These are phyloP conservation scores for Musa beccarii DNA, from an alignment of 176 grass and related monocot genomes.

Conservation along the genomic window DNA sequence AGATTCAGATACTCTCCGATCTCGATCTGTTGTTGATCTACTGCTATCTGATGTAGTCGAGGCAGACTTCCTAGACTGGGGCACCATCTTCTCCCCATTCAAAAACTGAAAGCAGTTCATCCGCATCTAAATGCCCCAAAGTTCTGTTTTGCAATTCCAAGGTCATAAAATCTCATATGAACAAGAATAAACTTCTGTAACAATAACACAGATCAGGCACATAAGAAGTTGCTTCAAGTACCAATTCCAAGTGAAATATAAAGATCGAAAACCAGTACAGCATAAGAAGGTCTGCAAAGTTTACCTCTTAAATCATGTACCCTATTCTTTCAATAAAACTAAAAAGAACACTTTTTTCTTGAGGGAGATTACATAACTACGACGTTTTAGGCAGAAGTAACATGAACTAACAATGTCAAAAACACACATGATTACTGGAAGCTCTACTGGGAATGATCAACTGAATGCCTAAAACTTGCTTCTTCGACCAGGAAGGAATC, in stretches of 20 bases:
- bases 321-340: too few species aligned
- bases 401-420: too few species aligned
- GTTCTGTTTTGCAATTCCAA: background rate
- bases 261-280: background rate
- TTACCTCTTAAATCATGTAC: background rate
- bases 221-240: background rate
- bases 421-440: too few species aligned
- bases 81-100: background rate
- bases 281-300: background rate
- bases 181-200: background rate
- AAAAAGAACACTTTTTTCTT: too few species aligned
- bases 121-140: background rate
- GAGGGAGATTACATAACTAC: too few species aligned
- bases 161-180: background rate
- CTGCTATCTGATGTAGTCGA: background rate
- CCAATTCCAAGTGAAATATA: background rate
- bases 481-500: background rate
- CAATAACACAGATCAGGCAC: background rate
- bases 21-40: background rate
- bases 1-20: background rate
- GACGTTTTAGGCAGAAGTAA: too few species aligned
- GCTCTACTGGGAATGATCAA: too few species aligned
- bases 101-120: slow-evolving; percentile 3
- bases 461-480: too few species aligned
- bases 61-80: background rate